Evolutionary conservation across 345 rosid genomes (phyloP), one percentile per base, ranked within the genome.

Genomic region (Aethionema arabicum): DNA sequence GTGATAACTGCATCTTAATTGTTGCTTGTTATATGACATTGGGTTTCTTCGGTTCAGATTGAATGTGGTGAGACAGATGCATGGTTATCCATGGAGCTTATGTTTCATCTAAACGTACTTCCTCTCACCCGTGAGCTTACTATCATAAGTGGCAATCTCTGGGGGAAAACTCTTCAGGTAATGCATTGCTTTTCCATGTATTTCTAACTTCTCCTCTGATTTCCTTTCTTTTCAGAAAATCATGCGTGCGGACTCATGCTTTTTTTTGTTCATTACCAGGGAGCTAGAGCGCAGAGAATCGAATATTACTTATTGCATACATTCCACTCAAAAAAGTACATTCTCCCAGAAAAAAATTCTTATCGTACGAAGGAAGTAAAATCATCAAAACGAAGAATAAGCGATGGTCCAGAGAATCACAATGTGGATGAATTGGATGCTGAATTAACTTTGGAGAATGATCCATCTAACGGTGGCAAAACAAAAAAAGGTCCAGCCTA

Each of bases 71-170:
- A 93, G 76, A 87, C 96, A 47, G 99, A 93, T 83, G 96, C 97
- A 51, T 93, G 97, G 97, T 75, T 93, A 62, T 85, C 99, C 29
- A 78, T 93, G 99, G 99, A 93, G 80, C 92, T 93, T 65, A 87
- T 90, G 99, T 87, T 93, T 81, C 95, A 87, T 82, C 61, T 93
- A 68, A 90, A 96, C 57, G 77, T 83, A 78, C 97, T 93, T 77
- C 99, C 99, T 44, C 99, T 93, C 64, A 93, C 99, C 8, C 97
- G 96, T 41, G 96, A 93, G 79, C 83, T 93, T 61, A 90, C 99
- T 38, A 90, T 90, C 72, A 93, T 93, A 69, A 90, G 99, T 68
- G 97, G 99, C 59, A 93, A 93, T 75, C 96, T 93, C 32, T 93
- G 99, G 99, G 91, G 92, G 15, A 87, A 83, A 80, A 87, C 97